Evolutionary conservation across 2,329 filamentous ascomycete genomes (phyloP), one percentile per base, ranked within the genome.

Genomic region (Phialemoniopsis sp.): DNA sequence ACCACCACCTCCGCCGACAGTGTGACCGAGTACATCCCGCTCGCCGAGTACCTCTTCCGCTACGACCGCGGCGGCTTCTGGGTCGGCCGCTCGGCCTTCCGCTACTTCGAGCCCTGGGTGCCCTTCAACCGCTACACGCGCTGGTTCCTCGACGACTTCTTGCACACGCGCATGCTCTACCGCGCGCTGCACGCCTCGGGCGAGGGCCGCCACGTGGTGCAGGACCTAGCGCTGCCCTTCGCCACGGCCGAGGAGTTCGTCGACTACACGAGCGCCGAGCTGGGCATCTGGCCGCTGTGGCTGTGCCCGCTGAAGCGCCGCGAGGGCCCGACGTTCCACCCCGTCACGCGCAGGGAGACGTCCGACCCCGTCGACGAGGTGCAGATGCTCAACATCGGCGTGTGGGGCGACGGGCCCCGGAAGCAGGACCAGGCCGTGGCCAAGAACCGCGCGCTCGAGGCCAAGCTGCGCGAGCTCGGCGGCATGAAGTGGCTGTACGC

Each of bases 401-500:
- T 94, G 29, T 95, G 89, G 88, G 88, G 87, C 9, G 86, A 82
- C 59, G 87, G 85, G 8, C 79, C 83, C 3, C 57, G 67, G 3
- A 57, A 74, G 36, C 63, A 64, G 29, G 59, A 62, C 2, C 69
- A 71, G n/a, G 90, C 90, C 52, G 69, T 90, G 3, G 57, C 62
- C 30, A 77, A 78, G 49, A 94, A 94, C 61, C 76, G 83, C 26
- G 72, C 71, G 32, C 70, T 94, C 15, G 89, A 94, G 64, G 63
- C 67, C 15, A 84, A 85, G 54, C 75, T 90, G 4, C 67, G 68
- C 35, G 71, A 79, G 47, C 73, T 93, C 1, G 81, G 82, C 34
- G 89, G 88, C 3, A 78, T 85, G 67, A 94, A 94, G 66, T 93
- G 87, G 85, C 68, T 94, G 12, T 94, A 95, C 60, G 87, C 88